A percentile compares a stretch with the other conserved stretches of the same genome.
phyloP scores from a whole-genome alignment of 2,329 filamentous ascomycete genomes.

The Claviceps africana region DNA sequence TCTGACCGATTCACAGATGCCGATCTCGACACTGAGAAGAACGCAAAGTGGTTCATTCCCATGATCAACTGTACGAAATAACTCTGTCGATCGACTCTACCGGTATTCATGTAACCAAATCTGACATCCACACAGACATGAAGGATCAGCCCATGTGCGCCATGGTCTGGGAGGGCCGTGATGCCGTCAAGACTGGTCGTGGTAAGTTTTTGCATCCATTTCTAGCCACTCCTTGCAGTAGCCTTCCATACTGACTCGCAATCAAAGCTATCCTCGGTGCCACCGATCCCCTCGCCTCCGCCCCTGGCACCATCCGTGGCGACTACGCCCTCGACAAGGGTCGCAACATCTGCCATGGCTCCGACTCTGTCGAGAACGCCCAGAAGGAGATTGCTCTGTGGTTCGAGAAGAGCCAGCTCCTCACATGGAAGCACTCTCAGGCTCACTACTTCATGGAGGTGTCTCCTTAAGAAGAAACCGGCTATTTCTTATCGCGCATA shows the following conservation, averaged over 20 bases:
- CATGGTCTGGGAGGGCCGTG: constrained; percentile 99
- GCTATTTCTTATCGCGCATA: not conserved
- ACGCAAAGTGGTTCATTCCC: constrained; percentile 94
- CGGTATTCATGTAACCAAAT: not conserved
- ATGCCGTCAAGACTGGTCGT: constrained; percentile 97
- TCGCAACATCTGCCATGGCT: constrained; percentile 99
- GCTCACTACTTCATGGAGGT: constrained; percentile 98
- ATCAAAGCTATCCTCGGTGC: constrained; percentile 73
- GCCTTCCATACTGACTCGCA: constrained; percentile 5
- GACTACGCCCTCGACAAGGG: constrained; percentile 70
- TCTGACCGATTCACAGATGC: constrained; percentile 40
- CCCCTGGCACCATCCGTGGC: constrained; percentile 96
- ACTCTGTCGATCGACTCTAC: not conserved
- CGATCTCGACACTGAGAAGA: constrained; percentile 51
- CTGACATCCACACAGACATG: constrained; percentile 2
- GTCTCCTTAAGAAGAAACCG: constrained; percentile 20
- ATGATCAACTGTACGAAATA: constrained; percentile 71
- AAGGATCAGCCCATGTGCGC: constrained; percentile 61
- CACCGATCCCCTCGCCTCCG: constrained; percentile 93
- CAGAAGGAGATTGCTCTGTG: constrained; percentile 99
- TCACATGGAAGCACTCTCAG: constrained; percentile 71
- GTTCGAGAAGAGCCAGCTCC: constrained; percentile 82
- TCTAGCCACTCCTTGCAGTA: not conserved
- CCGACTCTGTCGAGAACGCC: constrained; percentile 95
- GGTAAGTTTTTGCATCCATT: constrained; percentile 34